Base-by-base conservation (phyloP, 2,329 filamentous ascomycete species). In the Chaetomiaceae sp. region DNA sequence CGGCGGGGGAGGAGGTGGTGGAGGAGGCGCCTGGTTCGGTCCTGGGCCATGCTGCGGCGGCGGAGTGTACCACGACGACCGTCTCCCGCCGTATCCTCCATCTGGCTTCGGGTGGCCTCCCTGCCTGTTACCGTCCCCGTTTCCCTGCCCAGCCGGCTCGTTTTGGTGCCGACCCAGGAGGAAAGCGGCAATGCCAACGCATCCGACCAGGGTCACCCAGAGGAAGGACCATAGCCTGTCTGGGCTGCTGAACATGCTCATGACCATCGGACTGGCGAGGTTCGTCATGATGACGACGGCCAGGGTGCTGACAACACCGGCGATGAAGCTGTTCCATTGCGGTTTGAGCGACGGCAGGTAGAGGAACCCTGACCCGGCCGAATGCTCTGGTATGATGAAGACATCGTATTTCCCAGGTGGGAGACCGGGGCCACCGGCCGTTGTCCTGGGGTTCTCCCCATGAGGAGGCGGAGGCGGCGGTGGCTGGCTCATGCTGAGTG, bases 361-460 rank as follows among this genome's bases (percentile, higher is more conserved):
- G 25, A 97, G 76, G 71, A 96, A 96, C 31, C 92, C 92, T 0
- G 85, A 83, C 49, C 92, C 92, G 6, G 91, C 81, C 11, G 91
- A 92, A 70, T 96, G 91, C 43, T 91, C 89, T 7, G 92, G 92
- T 65, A 97, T 91, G 68, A 96, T 87, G 74, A 96, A 96, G 67
- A 97, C 95, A 75, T 97, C 92, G 72, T 96, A 97, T 68, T 94
- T 95, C 51, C 92, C 91, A 1, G 88, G 80, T 3, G 92, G 92
- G 44, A 96, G 76, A 53, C 88, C 87, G n/a, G 69, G 67, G 50
- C 72, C 69, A 15, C 76, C 70, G 34, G 82, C 78, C 47, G 82
- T 78, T 19, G 81, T 82, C 69, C 85, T 85, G 46, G 89, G 88
- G 61, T 84, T 86, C 66, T 84, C 79, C 71, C 91, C 90, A 73